Evolutionary conservation across 768 basidiomycete genomes (phyloP).

Genomic region (Nidularia pulvinata): DNA sequence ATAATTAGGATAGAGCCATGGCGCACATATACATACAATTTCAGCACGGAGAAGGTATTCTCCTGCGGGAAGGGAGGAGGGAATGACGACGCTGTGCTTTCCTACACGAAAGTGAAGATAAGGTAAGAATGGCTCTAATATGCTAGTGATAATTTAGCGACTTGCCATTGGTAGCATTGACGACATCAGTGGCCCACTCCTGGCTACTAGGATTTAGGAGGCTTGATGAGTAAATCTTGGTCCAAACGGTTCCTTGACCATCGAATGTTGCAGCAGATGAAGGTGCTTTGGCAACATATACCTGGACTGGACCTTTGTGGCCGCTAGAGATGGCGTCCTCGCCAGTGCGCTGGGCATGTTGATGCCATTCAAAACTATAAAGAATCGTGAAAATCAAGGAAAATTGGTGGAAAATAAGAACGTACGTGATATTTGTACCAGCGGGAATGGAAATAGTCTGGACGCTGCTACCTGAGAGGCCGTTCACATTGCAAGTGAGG

Average conservation of each 20-base stretch:
- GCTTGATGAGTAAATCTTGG: slow-evolving; percentile 51
- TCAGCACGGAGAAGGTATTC: slow-evolving; percentile 50
- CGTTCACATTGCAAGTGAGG: slow-evolving; percentile 52
- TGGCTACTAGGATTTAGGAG: slow-evolving; percentile 33
- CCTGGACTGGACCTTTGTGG: slow-evolving; percentile 50
- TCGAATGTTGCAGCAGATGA: slow-evolving; percentile 40
- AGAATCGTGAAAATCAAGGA: slow-evolving; percentile 3
- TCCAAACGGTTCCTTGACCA: slow-evolving; percentile 51
- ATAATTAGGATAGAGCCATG: background rate
- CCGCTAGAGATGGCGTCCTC: slow-evolving; percentile 50
- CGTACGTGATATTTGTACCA: slow-evolving; percentile 40
- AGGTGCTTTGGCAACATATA: slow-evolving; percentile 51
- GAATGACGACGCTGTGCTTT: slow-evolving; percentile 42
- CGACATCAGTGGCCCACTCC: slow-evolving; percentile 49
- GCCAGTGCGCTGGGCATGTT: slow-evolving; percentile 50
- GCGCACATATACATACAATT: slow-evolving; percentile 30
- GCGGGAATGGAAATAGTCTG: slow-evolving; percentile 38
- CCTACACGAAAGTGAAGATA: slow-evolving; percentile 23
- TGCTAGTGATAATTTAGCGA: too few relatives aligned
- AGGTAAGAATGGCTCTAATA: too few relatives aligned
- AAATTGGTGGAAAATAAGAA: background rate
- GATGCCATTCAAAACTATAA: slow-evolving; percentile 52
- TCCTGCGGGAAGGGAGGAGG: slow-evolving; percentile 45
- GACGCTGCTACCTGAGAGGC: slow-evolving; percentile 37
- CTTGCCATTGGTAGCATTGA: slow-evolving; percentile 41